Conservation (phyloP, 129 eudicot species). For the Tanacetum coccineum region DNA sequence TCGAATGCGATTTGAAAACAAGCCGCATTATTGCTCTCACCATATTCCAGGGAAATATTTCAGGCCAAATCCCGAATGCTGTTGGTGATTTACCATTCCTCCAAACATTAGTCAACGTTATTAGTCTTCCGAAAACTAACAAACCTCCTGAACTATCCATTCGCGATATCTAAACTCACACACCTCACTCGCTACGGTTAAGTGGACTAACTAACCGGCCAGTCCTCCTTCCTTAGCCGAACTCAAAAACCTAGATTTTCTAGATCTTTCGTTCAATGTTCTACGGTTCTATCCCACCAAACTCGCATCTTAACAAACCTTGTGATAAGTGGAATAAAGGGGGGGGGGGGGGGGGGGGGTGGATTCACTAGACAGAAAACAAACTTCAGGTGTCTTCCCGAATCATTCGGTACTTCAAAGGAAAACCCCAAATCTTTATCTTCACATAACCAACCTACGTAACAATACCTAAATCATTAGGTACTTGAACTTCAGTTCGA, state of each 20-base stretch:
- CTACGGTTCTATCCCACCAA: conserved; percentile 45
- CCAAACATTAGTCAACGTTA: no score
- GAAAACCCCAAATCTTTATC: conserved; percentile 18
- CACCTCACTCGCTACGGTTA: conserved; percentile 22
- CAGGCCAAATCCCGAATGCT: conserved; percentile 28
- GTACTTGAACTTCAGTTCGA: conserved; percentile 28
- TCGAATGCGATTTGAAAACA: conserved; percentile 32
- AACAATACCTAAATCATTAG: conserved; percentile 34
- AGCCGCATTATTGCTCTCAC: conserved; percentile 35
- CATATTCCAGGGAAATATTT: conserved; percentile 23
- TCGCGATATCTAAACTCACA: conserved; percentile 25
- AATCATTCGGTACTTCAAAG: conserved; percentile 36
- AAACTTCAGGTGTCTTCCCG: conserved; percentile 43
- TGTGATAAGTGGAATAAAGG: conserved; percentile 5
- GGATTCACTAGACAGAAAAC: conserved; percentile 44
- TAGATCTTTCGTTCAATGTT: conserved; percentile 36
- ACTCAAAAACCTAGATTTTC: conserved; percentile 29
- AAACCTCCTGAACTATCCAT: conserved; percentile 30
- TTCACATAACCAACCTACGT: conserved; percentile 47
- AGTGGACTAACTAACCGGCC: conserved; percentile 29
- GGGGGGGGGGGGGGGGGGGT: no score
- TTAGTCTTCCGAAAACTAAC: conserved; percentile 25
- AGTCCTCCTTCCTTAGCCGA: conserved; percentile 27
- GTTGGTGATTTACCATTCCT: conserved; percentile 35
- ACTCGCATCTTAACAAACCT: conserved; percentile 36